phyloP scores from a whole-genome alignment of 1,284 basidiomycete genomes.

The Sphagnurus paluster region DNA sequence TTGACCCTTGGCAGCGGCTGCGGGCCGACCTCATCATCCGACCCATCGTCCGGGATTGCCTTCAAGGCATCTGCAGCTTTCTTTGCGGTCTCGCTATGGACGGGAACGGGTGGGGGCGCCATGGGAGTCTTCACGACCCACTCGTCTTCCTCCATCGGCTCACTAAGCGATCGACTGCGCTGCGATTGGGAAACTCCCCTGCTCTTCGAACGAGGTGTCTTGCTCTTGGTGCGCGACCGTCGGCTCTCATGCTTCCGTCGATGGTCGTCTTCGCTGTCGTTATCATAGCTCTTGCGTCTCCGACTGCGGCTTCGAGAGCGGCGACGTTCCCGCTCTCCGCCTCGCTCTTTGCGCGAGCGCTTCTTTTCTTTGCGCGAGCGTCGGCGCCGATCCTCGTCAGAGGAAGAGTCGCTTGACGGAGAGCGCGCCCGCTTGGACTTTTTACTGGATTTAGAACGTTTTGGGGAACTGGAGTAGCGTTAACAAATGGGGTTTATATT shows the following conservation, averaged over 20 bases:
- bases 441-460: conserved; percentile 55
- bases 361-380: conserved; percentile 62
- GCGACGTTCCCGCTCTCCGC: conserved; percentile 46
- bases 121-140: conserved; percentile 71
- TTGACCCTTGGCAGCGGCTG: conserved; percentile 50
- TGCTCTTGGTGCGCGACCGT: conserved; percentile 22
- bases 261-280: conserved; percentile 39
- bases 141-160: conserved; percentile 51
- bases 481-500: background rate
- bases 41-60: conserved; percentile 35
- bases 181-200: conserved; percentile 31
- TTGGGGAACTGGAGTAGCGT: conserved; percentile 46
- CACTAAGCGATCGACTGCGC: conserved; percentile 34
- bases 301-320: conserved; percentile 29
- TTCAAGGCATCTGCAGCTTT: background rate
- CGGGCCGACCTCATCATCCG: conserved; percentile 61
- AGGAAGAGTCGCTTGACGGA: conserved; percentile 50
- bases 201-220: conserved; percentile 21
- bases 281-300: conserved; percentile 40
- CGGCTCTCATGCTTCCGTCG: conserved; percentile 24
- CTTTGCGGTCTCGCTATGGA: conserved; percentile 12
- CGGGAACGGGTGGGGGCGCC: conserved; percentile 28
- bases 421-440: conserved; percentile 62
- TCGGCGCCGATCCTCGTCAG: conserved; percentile 64
- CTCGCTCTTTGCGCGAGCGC: conserved; percentile 51